A percentile compares a stretch with the other conserved stretches of the same genome.
These are phyloP conservation scores for Mrakia hoshinonis DNA, from an alignment of 768 basidiomycete genomes.

Conservation along the genomic window DNA sequence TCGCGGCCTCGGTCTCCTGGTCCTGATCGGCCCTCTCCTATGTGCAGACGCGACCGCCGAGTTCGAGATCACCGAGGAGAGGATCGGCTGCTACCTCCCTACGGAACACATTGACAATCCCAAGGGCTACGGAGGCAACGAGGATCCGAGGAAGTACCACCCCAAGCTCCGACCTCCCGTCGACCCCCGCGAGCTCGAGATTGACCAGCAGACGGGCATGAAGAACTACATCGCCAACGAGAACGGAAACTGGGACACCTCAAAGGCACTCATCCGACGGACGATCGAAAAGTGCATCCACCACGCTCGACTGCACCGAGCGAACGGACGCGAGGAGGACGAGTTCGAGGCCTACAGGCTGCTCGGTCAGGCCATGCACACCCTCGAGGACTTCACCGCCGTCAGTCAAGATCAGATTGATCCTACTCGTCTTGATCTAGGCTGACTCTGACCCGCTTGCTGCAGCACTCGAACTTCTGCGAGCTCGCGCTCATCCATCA, in stretches of 20 bases:
- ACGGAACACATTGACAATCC: slow-evolving; percentile 86
- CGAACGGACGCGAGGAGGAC: slow-evolving; percentile 46
- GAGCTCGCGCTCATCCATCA: slow-evolving; percentile 61
- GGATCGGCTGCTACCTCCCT: slow-evolving; percentile 73
- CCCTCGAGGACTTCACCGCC: slow-evolving; percentile 25
- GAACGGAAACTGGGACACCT: slow-evolving; percentile 77
- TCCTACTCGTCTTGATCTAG: background rate
- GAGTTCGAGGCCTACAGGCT: slow-evolving; percentile 54
- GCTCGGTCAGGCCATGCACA: slow-evolving; percentile 50
- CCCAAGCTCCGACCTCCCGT: slow-evolving; percentile 71
- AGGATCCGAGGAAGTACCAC: slow-evolving; percentile 67
- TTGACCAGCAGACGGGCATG: slow-evolving; percentile 81
- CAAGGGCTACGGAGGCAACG: slow-evolving; percentile 43
- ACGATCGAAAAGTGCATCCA: slow-evolving; percentile 71
- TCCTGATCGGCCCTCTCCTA: slow-evolving; percentile 6
- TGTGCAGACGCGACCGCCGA: slow-evolving; percentile 57
- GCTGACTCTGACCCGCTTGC: background rate
- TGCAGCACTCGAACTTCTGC: slow-evolving; percentile 60
- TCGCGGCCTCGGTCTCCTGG: slow-evolving; percentile 17
- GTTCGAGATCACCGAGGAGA: slow-evolving; percentile 77
- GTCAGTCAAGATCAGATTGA: background rate
- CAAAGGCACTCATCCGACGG: slow-evolving; percentile 44
- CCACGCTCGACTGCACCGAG: slow-evolving; percentile 48
- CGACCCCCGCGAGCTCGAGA: slow-evolving; percentile 70
- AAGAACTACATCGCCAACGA: slow-evolving; percentile 83